Conservation (phyloP, 129 eudicot species). For the Artemisia annua region DNA sequence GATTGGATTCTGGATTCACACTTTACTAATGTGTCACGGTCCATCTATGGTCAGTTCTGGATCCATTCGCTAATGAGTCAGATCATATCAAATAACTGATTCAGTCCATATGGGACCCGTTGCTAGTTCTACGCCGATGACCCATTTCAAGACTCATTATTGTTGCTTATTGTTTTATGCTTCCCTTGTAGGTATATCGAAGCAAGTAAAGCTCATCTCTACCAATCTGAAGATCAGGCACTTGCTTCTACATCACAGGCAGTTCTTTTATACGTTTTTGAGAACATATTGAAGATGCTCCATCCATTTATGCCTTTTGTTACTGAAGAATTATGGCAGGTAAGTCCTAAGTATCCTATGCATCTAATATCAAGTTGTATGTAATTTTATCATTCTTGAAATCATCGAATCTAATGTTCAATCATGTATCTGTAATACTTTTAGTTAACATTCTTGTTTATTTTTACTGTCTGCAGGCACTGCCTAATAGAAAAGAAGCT, state of each 20-base stretch:
- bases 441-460: background rate
- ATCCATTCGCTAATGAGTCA: too few relatives aligned
- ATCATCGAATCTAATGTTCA: too few relatives aligned
- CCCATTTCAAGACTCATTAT: background rate
- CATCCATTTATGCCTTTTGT: constrained; percentile 99
- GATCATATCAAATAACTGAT: too few relatives aligned
- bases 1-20: constrained; percentile 8
- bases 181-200: constrained; percentile 75
- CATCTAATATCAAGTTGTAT: too few relatives aligned
- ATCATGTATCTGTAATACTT: background rate
- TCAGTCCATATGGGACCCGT: too few relatives aligned
- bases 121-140: background rate
- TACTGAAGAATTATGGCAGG: constrained; percentile 99
- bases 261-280: constrained; percentile 84
- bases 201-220: constrained; percentile 95
- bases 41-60: too few relatives aligned
- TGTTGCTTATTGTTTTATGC: background rate
- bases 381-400: too few relatives aligned
- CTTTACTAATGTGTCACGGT: background rate
- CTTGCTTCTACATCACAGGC: constrained; percentile 70
- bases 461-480: constrained; percentile 52
- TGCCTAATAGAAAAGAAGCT: constrained; percentile 77
- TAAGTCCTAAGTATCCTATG: background rate
- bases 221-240: constrained; percentile 56
- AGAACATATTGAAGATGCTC: constrained; percentile 72